Evolutionary conservation across 352 stramenopile species (phyloP), one percentile per base, ranked within the genome.

Genomic region (Phytophthora sansomeana): DNA sequence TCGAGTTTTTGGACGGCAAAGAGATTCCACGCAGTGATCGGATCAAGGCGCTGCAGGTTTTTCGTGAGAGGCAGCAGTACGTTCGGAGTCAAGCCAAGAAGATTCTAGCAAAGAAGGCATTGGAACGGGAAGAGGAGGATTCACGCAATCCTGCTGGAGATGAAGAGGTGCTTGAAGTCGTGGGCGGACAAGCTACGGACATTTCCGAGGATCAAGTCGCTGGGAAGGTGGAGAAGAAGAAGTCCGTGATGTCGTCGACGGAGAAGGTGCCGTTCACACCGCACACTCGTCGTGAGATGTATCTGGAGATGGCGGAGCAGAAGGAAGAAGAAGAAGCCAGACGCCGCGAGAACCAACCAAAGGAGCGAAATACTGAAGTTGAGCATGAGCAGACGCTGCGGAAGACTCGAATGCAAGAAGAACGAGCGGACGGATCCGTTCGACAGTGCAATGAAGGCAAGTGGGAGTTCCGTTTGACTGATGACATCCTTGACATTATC

Each of bases 381-480:
- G 96, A 98, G 63, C 94, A 98, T 61, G 63, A 74, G 11, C 70
- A 88, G 35, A 63, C 75, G 6, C 72, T 97, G 28, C 62, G 54
- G 2, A 66, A 77, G 29, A 54, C 69, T 32, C 68, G 79, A 32
- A 21, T 61, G 1, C 61, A 63, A 17, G 79, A 88, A 51, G 62
- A 81, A n/a, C 24, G 53, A 10, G 64, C 64, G 60, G 67, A 77
- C 26, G 68, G 68, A n/a, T 41, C 35, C 19, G 49, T 92, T 55
- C 72, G 86, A 8, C 92, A 98, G 69, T 97, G 91, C 78, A 98
- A 98, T 71, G 89, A 98, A 76, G 93, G 89, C 48, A 88, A 88
- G 62, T 96, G 89, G 76, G 75, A 93, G 49, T 98, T 98, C 63
- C 80, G 68, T 28, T 81, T 98, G 17, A 72, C 70, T 19, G 74